phyloP scores from a whole-genome alignment of 805 yeast genomes.

The Candida tammaniensis region DNA sequence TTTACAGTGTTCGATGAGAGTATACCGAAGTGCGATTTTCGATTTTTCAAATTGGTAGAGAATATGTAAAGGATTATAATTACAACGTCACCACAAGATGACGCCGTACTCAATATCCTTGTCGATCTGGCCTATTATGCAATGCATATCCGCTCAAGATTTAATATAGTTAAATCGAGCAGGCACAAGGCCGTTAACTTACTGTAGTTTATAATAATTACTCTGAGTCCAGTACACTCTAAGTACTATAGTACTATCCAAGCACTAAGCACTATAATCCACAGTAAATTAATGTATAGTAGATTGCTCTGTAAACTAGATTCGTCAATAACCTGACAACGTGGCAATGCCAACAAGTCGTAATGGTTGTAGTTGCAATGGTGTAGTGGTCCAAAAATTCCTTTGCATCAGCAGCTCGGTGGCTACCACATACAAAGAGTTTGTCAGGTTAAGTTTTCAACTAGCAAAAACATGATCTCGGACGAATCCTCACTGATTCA shows the following conservation, averaged over 20 bases:
- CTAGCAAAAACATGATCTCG: conserved; percentile 99
- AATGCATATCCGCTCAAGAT: conserved; percentile 47
- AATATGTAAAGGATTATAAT: conserved; percentile 41
- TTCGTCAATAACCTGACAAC: too few species aligned
- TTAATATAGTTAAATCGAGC: conserved; percentile 37
- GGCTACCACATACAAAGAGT: conserved; percentile 44
- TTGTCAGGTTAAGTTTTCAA: conserved; percentile 99
- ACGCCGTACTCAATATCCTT: conserved; percentile 47
- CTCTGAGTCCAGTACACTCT: neutral
- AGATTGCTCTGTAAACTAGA: too few species aligned
- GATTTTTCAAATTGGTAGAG: neutral
- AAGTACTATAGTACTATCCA: neutral
- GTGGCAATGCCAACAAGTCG: too few species aligned
- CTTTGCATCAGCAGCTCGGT: conserved; percentile 52
- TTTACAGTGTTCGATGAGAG: neutral
- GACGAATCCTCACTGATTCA: conserved; percentile 99
- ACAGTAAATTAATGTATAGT: too few species aligned
- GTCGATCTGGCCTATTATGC: conserved; percentile 40
- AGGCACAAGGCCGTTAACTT: conserved; percentile 42
- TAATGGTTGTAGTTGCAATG: too few species aligned
- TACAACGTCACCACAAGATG: conserved; percentile 47
- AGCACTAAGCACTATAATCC: too few species aligned
- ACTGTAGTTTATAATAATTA: neutral
- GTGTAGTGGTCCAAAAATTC: conserved; percentile 81
- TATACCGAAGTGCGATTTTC: neutral